These are phyloP conservation scores for Wickerhamomyces hampshirensis DNA, from an alignment of 805 yeast genomes.

Conservation along the genomic window DNA sequence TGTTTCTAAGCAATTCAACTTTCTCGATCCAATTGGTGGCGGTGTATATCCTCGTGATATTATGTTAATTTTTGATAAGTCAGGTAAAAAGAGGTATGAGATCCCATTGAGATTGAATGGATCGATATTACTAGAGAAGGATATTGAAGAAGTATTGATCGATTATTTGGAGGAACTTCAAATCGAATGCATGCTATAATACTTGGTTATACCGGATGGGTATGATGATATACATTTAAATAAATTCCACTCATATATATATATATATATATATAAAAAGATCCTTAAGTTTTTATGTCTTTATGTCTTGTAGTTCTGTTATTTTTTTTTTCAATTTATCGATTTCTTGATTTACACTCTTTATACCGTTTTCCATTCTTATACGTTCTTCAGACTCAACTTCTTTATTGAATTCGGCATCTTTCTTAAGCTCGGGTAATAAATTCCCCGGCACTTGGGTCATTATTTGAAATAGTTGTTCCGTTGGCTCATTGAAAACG, in stretches of 20 bases:
- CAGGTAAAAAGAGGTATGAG: conserved; percentile 11
- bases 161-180: conserved; percentile 18
- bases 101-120: conserved; percentile 8
- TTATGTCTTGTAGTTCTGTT: conserved; percentile 20
- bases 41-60: conserved; percentile 25
- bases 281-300: no score
- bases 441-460: conserved; percentile 62
- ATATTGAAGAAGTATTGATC: conserved; percentile 12
- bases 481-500: conserved; percentile 95
- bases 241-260: no score
- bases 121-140: conserved; percentile 3
- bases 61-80: conserved; percentile 18
- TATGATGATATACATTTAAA: no score
- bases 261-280: no score
- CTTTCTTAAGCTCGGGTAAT: conserved; percentile 37
- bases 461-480: conserved; percentile 72
- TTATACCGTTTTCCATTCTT: conserved; percentile 43
- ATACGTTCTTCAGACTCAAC: conserved; percentile 64
- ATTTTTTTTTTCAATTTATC: conserved; percentile 36
- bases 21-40: conserved; percentile 25
- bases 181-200: not conserved
- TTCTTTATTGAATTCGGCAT: conserved; percentile 40
- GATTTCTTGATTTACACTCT: conserved; percentile 40
- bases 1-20: conserved; percentile 16
- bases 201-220: no score